Evolutionary conservation across 2,329 filamentous ascomycete genomes (phyloP), one percentile per base, ranked within the genome.

Genomic region (Nigrograna mackinnonii): DNA sequence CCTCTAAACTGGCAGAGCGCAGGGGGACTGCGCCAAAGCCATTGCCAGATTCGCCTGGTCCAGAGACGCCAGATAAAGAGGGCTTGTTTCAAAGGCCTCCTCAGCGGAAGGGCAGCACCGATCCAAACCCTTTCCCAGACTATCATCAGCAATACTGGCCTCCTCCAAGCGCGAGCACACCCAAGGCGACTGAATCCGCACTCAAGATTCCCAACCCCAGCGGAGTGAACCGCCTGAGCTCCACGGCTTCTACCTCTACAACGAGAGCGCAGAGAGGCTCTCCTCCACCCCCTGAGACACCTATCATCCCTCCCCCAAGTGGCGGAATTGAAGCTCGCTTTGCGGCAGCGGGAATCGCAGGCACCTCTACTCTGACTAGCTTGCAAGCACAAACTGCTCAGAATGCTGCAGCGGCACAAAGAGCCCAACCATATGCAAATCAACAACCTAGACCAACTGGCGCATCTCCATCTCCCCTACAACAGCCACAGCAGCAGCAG

Each of bases 221-320:
- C 20, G 76, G 78, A 2, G 76, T 85, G 47, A 84, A 83, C 54
- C 75, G 83, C 22, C 73, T 86, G 49, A 82, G 79, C 58, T 96
- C 92, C 2, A 95, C 89, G 6, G 91, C 92, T 12, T 97, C 94
- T 0, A 95, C 85, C 11, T 95, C 91, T 2, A 99, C 94, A 1
- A 96, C 92, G 2, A 84, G 89, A 52, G 94, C 94, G 16, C 91
- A 88, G 61, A 82, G 94, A 55, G 94, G 94, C 32, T 97, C 92
- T 20, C 94, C 94, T 4, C 92, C 94, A 4, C 94, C 94, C 1
- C 94, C 94, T 6, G 92, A 97, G 67, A 97, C 94, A 0, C 90
- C 94, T 22, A 80, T 87, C 21, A 87, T 86, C 30, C 88, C 87
- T 39, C 77, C 84, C n/a, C 83, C 86, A 2, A 83, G 84, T 40